A percentile compares a stretch with the other conserved stretches of the same genome.
Evolutionary conservation across 2,329 filamentous ascomycete genomes (phyloP).

Genomic region (Xylaria arbuscula): DNA sequence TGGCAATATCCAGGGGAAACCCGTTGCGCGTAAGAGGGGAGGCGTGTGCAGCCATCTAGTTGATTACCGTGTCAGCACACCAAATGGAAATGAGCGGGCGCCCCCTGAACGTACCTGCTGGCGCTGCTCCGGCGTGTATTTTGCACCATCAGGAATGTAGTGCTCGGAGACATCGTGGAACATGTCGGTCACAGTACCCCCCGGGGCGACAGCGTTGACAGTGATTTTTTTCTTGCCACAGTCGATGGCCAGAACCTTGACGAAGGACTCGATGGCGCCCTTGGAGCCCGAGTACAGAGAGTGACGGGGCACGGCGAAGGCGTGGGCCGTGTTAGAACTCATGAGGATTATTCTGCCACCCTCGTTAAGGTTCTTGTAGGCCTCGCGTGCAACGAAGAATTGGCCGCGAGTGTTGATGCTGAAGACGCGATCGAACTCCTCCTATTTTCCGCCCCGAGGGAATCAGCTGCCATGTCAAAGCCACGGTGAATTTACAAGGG

Average conservation of each 20-base stretch:
- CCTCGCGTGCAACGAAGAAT: slow-evolving; percentile 78
- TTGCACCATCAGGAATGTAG: slow-evolving; percentile 70
- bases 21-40: slow-evolving; percentile 73
- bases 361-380: slow-evolving; percentile 74
- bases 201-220: slow-evolving; percentile 74
- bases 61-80: not conserved
- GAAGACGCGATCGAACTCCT: slow-evolving; percentile 79
- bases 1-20: slow-evolving; percentile 74
- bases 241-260: slow-evolving; percentile 78
- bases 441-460: too few species aligned
- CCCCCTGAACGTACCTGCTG: too few species aligned
- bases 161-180: slow-evolving; percentile 73
- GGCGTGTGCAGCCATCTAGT: slow-evolving; percentile 67
- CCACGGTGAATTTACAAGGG: too few species aligned
- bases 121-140: too few species aligned
- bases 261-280: slow-evolving; percentile 81
- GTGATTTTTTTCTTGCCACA: slow-evolving; percentile 74
- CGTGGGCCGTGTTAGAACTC: slow-evolving; percentile 76
- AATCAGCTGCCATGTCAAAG: too few species aligned
- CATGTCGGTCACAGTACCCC: slow-evolving; percentile 76
- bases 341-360: slow-evolving; percentile 79
- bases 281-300: slow-evolving; percentile 80
- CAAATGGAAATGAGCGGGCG: not conserved
- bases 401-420: slow-evolving; percentile 74
- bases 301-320: slow-evolving; percentile 75